phyloP scores from a whole-genome alignment of 169 alveolate species.

The Pseudocohnilembus persalinus region DNA sequence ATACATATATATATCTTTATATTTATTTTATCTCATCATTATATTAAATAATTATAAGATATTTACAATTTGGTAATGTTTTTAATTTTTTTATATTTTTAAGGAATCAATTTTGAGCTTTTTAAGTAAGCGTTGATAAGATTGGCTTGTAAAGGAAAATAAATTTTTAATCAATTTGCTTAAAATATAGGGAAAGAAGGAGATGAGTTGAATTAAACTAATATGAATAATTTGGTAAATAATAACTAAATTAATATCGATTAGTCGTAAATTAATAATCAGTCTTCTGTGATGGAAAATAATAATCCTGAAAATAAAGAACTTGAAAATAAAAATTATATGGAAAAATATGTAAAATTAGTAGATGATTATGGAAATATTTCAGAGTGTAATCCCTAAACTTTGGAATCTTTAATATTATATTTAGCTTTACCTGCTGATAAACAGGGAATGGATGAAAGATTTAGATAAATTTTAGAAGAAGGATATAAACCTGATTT shows the following conservation, averaged over 20 bases:
- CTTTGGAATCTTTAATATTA: slow-evolving; percentile 31
- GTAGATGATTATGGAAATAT: slow-evolving; percentile 44
- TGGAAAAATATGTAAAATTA: slow-evolving; percentile 27
- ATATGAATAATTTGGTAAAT: slow-evolving; percentile 2
- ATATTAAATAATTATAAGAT: neutral
- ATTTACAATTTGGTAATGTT: neutral
- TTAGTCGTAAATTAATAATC: neutral
- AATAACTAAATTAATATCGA: slow-evolving; percentile 11
- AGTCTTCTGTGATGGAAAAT: neutral
- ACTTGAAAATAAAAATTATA: slow-evolving; percentile 25
- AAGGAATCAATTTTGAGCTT: slow-evolving; percentile 22
- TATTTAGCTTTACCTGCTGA: slow-evolving; percentile 48
- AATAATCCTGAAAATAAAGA: slow-evolving; percentile 27
- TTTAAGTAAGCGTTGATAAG: slow-evolving; percentile 35
- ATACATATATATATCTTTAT: no score
- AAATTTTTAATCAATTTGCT: slow-evolving; percentile 34
- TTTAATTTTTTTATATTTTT: neutral
- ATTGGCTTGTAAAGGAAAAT: slow-evolving; percentile 32
- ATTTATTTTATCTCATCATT: no score
- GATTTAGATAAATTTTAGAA: slow-evolving; percentile 39
- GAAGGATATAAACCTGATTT: slow-evolving; percentile 29
- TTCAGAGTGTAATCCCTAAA: slow-evolving; percentile 24
- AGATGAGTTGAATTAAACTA: neutral
- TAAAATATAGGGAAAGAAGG: slow-evolving; percentile 12
- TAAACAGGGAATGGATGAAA: slow-evolving; percentile 36